Base-by-base conservation (phyloP, 768 basidiomycete genomes). In the Leccinum arenicola region DNA sequence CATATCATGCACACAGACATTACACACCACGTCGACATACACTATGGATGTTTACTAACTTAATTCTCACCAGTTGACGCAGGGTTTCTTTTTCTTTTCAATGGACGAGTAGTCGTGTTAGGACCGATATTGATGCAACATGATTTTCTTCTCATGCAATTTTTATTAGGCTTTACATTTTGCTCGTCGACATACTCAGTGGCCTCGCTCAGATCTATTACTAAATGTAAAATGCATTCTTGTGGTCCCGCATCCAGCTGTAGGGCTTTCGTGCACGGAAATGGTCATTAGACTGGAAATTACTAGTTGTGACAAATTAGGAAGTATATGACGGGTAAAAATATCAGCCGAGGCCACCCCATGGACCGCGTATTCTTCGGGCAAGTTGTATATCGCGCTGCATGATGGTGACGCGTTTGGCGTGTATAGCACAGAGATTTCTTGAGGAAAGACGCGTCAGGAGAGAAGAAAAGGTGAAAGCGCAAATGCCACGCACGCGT, bases 401-500 rank as follows among this genome's bases (percentile, higher is more conserved):
- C 95, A 98, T 98, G 66, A 98, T 88, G 6, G 96, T 99, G 5
- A 98, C 96, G 66, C 96, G 88, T 75, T 96, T 98, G 15, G 96
- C 96, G 68, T 98, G 96, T 64, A 99, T 91, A 6, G 96, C 95
- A 69, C 97, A 99, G 35, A 97, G 78, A 72, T 98, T 97, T 47
- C 95, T 97, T 61, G 50, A 33, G 31, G 50, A n/a, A 21, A 50
- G 40, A 21, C 50, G n/a, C 27, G 25, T 66, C 47, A 61, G 49
- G 48, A 19, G 29, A 43, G 21, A 59, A 25, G 31, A 19, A 4
- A 2, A 23, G 25, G 7, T n/a, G 17, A 31, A 21, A 9, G 1
- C 47, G 23, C 14, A 19, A 50, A 54, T 33, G 48, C 8, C 27
- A 91, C 95, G 78, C 74, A 98, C 93, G 96, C 94, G 75, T 99